Base-by-base conservation (phyloP, 2,329 filamentous ascomycete genomes). In the Teratosphaeria gauchensis region DNA sequence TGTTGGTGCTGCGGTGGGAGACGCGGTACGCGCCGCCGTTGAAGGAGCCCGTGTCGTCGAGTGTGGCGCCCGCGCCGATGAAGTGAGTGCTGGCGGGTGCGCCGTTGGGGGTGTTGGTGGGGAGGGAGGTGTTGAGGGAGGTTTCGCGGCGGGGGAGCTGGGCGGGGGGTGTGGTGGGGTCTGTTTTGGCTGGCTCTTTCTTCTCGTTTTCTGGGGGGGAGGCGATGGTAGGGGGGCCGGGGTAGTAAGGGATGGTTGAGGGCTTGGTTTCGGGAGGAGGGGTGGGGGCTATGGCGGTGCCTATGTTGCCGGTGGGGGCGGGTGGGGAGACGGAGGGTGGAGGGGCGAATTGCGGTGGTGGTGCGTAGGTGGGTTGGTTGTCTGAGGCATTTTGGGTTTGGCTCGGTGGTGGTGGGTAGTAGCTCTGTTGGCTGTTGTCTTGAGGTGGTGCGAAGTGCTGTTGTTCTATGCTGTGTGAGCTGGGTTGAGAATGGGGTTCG, bases 21-120 rank as follows among this genome's bases (percentile, higher is more conserved):
- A 97, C 91, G 51, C 94, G 83, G 72, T 92, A 99, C 69, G 89
- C 92, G 12, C 94, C 94, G 16, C 94, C 94, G 71, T 97, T 97
- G 78, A 97, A 99, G 0, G 88, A 94, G n/a, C 94, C 94, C 1
- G 95, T 84, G 66, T 96, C 92, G 72, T 97, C 94, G 11, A 67
- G 32, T 32, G 84, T 78, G 0, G 86, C 77, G 33, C 75, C 74
- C 0, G 82, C 84, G 32, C 88, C 89, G 5, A 79, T 72, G 63
- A 92, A 91, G 59, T 87, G 81, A 4, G 35, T 28, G 2, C 75
- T 76, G 3, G 53, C 12, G 2, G 48, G 48, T 2, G 8, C 9
- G 28, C n/a, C 11, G 32, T 35, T 54, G 52, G 21, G 14, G 5
- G 52, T 30, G n/a, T 33, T 12, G 21, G 51, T 24, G 28, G 28